Percentiles rank a stretch among this genome's conserved stretches.
These are phyloP conservation scores for Penicillium samsonianum DNA, from an alignment of 495 filamentous ascomycete species.

Conservation along the genomic window DNA sequence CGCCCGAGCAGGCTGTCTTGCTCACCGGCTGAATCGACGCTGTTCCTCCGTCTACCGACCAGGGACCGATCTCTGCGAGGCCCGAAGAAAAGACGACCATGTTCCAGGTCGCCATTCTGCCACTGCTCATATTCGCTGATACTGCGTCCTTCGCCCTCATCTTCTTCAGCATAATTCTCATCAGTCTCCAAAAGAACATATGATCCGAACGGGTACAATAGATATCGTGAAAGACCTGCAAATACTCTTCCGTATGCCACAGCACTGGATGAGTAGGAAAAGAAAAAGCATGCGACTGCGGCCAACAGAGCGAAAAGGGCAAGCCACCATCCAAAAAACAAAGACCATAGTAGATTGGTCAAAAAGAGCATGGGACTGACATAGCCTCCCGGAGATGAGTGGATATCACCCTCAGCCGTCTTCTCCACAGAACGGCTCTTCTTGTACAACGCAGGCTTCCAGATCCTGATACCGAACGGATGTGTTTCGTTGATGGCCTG, in stretches of 20 bases:
- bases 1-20: slow-evolving; percentile 87
- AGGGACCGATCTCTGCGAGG: slow-evolving; percentile 76
- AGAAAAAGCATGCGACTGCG: slow-evolving; percentile 73
- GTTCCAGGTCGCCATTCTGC: slow-evolving; percentile 96
- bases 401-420: slow-evolving; percentile 94
- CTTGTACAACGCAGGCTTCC: slow-evolving; percentile 98
- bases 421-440: slow-evolving; percentile 95
- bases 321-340: slow-evolving; percentile 98
- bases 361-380: slow-evolving; percentile 81
- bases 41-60: slow-evolving; percentile 83
- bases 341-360: slow-evolving; percentile 87
- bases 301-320: slow-evolving; percentile 71
- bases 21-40: slow-evolving; percentile 85
- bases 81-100: slow-evolving; percentile 94
- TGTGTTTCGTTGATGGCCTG: slow-evolving; percentile 99
- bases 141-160: slow-evolving; percentile 97
- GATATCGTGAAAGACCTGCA: slow-evolving; percentile 77
- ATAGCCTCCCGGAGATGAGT: slow-evolving; percentile 87
- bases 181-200: slow-evolving; percentile 92
- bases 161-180: slow-evolving; percentile 92
- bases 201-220: slow-evolving; percentile 95
- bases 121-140: slow-evolving; percentile 99
- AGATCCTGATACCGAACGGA: slow-evolving; percentile 97
- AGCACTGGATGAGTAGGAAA: slow-evolving; percentile 76
- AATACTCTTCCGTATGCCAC: slow-evolving; percentile 85